Evolutionary conservation across 805 yeast genomes (phyloP).

Genomic region (Metschnikowia koreensis): DNA sequence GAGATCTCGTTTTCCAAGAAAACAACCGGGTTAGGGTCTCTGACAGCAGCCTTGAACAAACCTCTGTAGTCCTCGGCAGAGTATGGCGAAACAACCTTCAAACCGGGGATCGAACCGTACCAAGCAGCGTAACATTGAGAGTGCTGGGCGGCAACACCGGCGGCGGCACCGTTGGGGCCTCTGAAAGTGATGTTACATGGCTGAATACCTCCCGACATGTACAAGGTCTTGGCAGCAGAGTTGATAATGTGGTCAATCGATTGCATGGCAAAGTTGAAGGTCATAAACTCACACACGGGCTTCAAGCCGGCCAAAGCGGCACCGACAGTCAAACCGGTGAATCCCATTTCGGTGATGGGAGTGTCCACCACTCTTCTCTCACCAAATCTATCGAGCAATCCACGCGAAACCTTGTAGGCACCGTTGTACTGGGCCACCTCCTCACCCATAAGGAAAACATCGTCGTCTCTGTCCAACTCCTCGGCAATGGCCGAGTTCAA

Average conservation of each 20-base stretch:
- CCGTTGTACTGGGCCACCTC: constrained; percentile 99
- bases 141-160: constrained; percentile 99
- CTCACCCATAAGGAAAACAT: constrained; percentile 95
- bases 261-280: constrained; percentile 99
- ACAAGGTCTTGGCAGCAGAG: constrained; percentile 97
- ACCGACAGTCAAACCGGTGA: constrained; percentile 92
- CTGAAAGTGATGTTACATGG: constrained; percentile 96
- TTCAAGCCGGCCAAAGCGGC: constrained; percentile 94
- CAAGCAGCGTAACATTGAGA: constrained; percentile 97
- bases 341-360: constrained; percentile 99
- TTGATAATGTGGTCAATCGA: constrained; percentile 97
- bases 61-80: constrained; percentile 96
- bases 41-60: constrained; percentile 89
- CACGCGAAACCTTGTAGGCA: constrained; percentile 96
- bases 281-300: constrained; percentile 98
- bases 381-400: constrained; percentile 91
- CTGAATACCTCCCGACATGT: constrained; percentile 99
- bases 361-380: constrained; percentile 92
- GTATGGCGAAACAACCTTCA: constrained; percentile 94
- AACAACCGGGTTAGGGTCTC: constrained; percentile 98
- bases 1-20: constrained; percentile 94
- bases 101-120: constrained; percentile 98
- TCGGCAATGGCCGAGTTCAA: constrained; percentile 93
- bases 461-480: constrained; percentile 94
- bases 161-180: constrained; percentile 99